Base-by-base conservation (phyloP, 2,329 filamentous ascomycete species). In the Nannizzia gypsea region DNA sequence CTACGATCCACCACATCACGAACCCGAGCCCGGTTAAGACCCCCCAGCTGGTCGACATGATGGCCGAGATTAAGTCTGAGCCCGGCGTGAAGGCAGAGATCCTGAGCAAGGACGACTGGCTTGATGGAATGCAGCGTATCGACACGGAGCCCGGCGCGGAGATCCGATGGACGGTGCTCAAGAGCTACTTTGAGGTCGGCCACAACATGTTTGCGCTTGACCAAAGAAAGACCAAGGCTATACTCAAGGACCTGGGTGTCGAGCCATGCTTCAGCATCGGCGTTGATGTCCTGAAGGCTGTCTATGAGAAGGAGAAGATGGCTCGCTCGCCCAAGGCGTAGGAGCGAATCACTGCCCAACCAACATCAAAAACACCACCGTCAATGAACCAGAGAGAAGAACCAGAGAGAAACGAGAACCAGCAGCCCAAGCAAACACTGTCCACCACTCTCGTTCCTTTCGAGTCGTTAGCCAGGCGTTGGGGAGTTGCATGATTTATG, bases 141-240 rank as follows among this genome's bases (percentile, higher is more conserved):
- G 56, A 54, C 31, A 57, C 44, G 11, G 38, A 58, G 36, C 34
- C 59, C 3, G 59, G 48, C n/a, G 44, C 55, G 38, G 56, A 57
- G 22, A 58, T 61, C 36, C 55, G 56, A 22, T 58, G 56, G 56
- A 57, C 59, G 26, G 56, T 58, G 15, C 36, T 61, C n/a, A 61
- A 58, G 40, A 44, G 38, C 4, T 61, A 61, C 48, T 58, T 61
- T 22, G 44, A 58, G 17, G 31, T 61, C 42, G 48, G 56, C 31
- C 59, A 61, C 56, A 58, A 58, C 56, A 61, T 61, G 59, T 61
- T 61, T 36, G 55, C 59, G n/a, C 44, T 61, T 26, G 59, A 61
- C 40, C 59, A 58, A 44, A 46, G 56, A 20, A 61, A 58, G 55
- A 61, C 59, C 17, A 58, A 46, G 56, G 59, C 56, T 8, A 48